Conservation (phyloP, 768 basidiomycete genomes). For the Cantharellus anzutake region DNA sequence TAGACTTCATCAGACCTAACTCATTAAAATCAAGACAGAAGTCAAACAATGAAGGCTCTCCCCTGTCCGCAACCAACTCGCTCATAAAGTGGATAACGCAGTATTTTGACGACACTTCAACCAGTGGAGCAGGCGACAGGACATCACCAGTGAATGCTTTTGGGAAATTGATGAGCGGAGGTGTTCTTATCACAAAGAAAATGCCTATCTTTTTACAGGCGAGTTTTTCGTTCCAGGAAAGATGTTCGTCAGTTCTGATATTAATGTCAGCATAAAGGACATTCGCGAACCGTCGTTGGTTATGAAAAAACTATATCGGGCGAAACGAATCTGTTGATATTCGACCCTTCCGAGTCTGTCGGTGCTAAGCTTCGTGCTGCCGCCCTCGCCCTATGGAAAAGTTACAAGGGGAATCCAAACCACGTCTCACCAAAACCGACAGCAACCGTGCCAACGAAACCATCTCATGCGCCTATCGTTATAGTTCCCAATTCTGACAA, state of each 20-base stretch:
- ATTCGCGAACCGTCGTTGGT: constrained; percentile 76
- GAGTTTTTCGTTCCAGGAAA: not conserved
- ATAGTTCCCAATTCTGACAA: not conserved
- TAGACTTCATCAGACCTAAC: constrained; percentile 26
- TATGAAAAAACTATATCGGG: constrained; percentile 50
- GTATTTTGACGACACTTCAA: constrained; percentile 34
- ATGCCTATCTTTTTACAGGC: constrained; percentile 60
- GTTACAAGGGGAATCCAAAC: not conserved
- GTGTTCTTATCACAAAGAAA: constrained; percentile 35
- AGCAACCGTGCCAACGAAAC: not conserved
- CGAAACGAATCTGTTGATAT: constrained; percentile 42
- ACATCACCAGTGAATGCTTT: constrained; percentile 16
- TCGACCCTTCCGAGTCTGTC: constrained; percentile 43
- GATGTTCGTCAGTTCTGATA: not conserved
- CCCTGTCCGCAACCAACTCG: constrained; percentile 11
- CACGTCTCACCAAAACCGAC: not conserved
- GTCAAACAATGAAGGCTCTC: constrained; percentile 19
- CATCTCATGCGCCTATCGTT: not conserved
- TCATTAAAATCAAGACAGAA: constrained; percentile 40
- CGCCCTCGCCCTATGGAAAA: not conserved
- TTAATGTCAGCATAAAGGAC: constrained; percentile 44
- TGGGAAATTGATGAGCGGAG: constrained; percentile 31
- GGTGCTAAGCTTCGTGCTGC: not conserved
- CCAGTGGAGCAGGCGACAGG: constrained; percentile 9
- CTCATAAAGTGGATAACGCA: constrained; percentile 56